Evolutionary conservation across 805 yeast genomes (phyloP), one percentile per base, ranked within the genome.

Genomic region (Myxozyma nipponensis): DNA sequence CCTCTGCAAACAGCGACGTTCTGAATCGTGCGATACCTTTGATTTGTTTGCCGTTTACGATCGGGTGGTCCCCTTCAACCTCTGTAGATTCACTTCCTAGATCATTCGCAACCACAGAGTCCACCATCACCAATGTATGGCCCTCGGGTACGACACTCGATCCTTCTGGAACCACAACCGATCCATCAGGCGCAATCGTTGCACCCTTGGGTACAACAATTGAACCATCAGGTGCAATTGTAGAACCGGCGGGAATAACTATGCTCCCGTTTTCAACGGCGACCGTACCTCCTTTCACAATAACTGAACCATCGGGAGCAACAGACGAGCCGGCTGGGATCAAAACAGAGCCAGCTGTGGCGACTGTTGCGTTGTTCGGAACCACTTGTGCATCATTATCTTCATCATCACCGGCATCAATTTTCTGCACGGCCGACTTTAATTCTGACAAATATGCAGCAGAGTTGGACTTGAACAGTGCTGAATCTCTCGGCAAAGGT

Each of bases 321-420:
- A 35, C 21, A 10, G 9, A 7, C 6, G 15, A 17, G 19, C 38
- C 38, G 17, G 6, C 38, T 6, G 38, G 19, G 19, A 35, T 10
- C 6, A 35, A 6, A 13, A 35, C 15, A 5, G 38, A 35, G 19
- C 19, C 38, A 7, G 15, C 21, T 7, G 38, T 6, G 15, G 19
- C 38, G 6, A 35, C 19, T 18, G 6, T 13, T 35, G 38, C 15
- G 6, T n/a, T n/a, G 6, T 35, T n/a, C 19, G 38, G 38, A 10
- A 35, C 15, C 6, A 35, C 15, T 7, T 7, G 6, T n/a, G 21
- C 6, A 35, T 35, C 38, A 18, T 46, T 39, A 18, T 45, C 26
- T 72, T 69, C 2, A 70, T 71, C 50, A 74, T 58, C 52, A 63
- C 69, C 47, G 73, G 76, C 42, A 73, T 76, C 52, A 70, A 77